Evolutionary conservation across 176 grass and related monocot genomes (phyloP), one percentile per base, ranked within the genome.

Genomic region (Cocos nucifera): DNA sequence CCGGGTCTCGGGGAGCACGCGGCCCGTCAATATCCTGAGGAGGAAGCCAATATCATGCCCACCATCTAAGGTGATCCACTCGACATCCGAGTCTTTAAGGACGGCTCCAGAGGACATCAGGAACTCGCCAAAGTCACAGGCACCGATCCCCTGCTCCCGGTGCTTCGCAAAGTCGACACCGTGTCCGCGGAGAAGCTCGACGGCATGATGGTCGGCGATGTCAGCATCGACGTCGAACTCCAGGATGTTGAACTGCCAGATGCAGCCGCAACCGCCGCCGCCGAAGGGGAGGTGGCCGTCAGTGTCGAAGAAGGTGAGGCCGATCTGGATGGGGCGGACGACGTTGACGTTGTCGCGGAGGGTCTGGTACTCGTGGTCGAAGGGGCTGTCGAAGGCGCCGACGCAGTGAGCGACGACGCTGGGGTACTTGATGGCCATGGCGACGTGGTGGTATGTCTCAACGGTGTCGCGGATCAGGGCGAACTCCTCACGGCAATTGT

Each of bases 181-280:
- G 30, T 5, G 6, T 18, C 15, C 18, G 8, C 61, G 61, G 17
- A 63, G 61, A 9, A 63, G 12, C 61, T 63, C 61, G 9, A 63
- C 48, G 32, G 61, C 39, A 15, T 65, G 49, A 7, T 49, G 63
- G 48, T 51, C 49, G 16, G 25, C 50, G 22, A 65, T 35, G 49
- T 65, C 63, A 23, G 20, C 23, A 50, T 53, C 48, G 5, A 52
- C 49, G 48, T 65, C 63, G 44, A 65, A 65, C 63, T 53, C 63
- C 49, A 49, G 21, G 21, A 65, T 53, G 22, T 65, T 65, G 63
- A 65, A 65, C 49, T 53, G 49, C 49, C 63, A 65, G 49, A 52
- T 49, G 9, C 23, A 23, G 23, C 23, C 1, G 23, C 23, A 23
- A 1, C 23, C 23, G 2, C 23, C 23, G 23, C 22, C 50, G 14